Base-by-base conservation (phyloP, 2,329 filamentous ascomycete species). In the Penicillium frequentans region DNA sequence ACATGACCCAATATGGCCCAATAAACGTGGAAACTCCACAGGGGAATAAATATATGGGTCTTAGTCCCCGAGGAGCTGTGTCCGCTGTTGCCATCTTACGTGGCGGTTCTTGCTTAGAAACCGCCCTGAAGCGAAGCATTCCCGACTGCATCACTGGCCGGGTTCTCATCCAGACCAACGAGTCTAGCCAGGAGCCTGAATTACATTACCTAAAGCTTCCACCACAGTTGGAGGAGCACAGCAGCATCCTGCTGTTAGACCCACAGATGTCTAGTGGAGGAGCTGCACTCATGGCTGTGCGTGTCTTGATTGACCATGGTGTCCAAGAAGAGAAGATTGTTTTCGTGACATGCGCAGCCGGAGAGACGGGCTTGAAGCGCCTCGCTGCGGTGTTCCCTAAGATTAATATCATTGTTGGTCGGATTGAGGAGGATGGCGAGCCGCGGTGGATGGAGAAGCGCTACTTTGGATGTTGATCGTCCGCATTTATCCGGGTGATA, bases 201-300 rank as follows among this genome's bases (percentile, higher is more conserved):
- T 79, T 99, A 52, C 93, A 97, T 74, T 98, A 93, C 71, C 83
- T 93, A 57, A 90, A 90, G 62, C 80, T 99, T 3, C 90, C 91
- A 0, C 80, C 84, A 3, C 84, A 91, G 59, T 90, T 98, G 55
- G 78, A 84, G 58, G 75, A 83, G 43, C 90, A 96, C 69, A 87
- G 90, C 63, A 89, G 89, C 49, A 91, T 99, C 19, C 80, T 99
- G 58, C 80, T 99, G 8, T 80, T 98, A 21, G 95, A 98, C 73
- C 88, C 93, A 14, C 95, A 99, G 72, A 97, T 98, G 90, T 91
- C 91, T 26, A 93, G 89, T 59, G 95, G 95, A 44, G 93, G 93
- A 35, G 85, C 86, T 13, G 86, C 86, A 5, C 79, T 99, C 56
- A 99, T 99, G 95, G 92, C 95, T 1, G 93, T 98, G 43, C 90